Evolutionary conservation across 306 rosid genomes (phyloP).

Genomic region (Quillaja saponaria): DNA sequence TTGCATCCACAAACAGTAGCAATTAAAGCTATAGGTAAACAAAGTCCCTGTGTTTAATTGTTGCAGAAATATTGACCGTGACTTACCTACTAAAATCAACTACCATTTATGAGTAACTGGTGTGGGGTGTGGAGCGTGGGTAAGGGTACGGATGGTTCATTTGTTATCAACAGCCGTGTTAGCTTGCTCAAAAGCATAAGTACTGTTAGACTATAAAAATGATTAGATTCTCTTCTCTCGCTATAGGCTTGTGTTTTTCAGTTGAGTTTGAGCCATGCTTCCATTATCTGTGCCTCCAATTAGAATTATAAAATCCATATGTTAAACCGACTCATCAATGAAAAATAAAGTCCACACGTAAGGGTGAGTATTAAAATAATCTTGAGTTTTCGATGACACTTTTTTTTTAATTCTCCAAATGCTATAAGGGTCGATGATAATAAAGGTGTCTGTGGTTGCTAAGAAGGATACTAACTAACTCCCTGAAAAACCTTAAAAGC

Average conservation of each 20-base stretch:
- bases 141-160: slow-evolving; percentile 31
- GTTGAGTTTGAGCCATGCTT: too few relatives aligned
- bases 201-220: too few relatives aligned
- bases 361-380: too few relatives aligned
- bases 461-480: background rate
- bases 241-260: too few relatives aligned
- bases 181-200: too few relatives aligned
- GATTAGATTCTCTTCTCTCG: too few relatives aligned
- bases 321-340: too few relatives aligned
- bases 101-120: slow-evolving; percentile 57
- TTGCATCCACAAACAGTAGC: slow-evolving; percentile 7
- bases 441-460: background rate
- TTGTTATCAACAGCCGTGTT: slow-evolving; percentile 30
- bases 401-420: too few relatives aligned
- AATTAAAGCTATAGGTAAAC: background rate
- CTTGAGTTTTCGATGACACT: too few relatives aligned
- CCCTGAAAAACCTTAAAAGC: background rate
- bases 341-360: too few relatives aligned
- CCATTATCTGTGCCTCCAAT: too few relatives aligned
- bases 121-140: slow-evolving; percentile 43
- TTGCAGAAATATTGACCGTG: slow-evolving; percentile 54
- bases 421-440: background rate
- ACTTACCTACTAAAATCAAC: slow-evolving; percentile 59
- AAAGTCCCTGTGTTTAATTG: slow-evolving; percentile 25
- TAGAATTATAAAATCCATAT: too few relatives aligned